Evolutionary conservation across 2,329 filamentous ascomycete genomes (phyloP), one percentile per base, ranked within the genome.

Genomic region (Cladobotryum mycophilum): DNA sequence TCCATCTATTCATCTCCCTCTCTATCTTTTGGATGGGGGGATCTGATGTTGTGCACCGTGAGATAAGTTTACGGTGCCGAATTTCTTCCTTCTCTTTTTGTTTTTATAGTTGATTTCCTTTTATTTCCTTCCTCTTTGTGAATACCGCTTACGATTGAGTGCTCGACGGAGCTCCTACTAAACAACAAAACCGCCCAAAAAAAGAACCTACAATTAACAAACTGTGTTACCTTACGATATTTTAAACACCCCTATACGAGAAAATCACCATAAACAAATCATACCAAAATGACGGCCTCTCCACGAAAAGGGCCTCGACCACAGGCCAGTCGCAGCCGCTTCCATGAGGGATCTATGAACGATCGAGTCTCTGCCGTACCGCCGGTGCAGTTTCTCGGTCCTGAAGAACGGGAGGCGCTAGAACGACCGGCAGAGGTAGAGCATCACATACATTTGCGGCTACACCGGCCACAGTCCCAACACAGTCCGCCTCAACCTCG

Each of bases 321-420:
- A 54, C 49, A 66, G 58, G 54, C 46, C 41, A 54, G 47, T 12
- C 67, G 67, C 58, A 73, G 81, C 71, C 64, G 82, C 69, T 74
- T 95, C 78, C 61, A 85, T 36, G 90, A 96, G 69, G 90, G 86
- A 38, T 92, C 86, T 61, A 92, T 96, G 88, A 89, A 85, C 62
- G 88, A 95, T 67, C 83, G 87, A 56, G 75, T 80, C 33, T 91
- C 86, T 61, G 78, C 81, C 52, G 79, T 76, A 53, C 89, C 89
- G 25, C 88, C 88, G 0, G 75, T 79, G 41, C 76, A 81, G 38
- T 90, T 87, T 65, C 74, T 86, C 40, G 81, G 67, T 18, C 64
- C 67, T 11, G 64, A 66, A 14, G 64, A 68, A 56, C 58, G 53
- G 34, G 64, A 59, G 44, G 60, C 58, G 9, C 57, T 68, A 7